These are phyloP conservation scores for Trypanosoma brucei DNA, from an alignment of 208 protist species.

Conservation along the genomic window DNA sequence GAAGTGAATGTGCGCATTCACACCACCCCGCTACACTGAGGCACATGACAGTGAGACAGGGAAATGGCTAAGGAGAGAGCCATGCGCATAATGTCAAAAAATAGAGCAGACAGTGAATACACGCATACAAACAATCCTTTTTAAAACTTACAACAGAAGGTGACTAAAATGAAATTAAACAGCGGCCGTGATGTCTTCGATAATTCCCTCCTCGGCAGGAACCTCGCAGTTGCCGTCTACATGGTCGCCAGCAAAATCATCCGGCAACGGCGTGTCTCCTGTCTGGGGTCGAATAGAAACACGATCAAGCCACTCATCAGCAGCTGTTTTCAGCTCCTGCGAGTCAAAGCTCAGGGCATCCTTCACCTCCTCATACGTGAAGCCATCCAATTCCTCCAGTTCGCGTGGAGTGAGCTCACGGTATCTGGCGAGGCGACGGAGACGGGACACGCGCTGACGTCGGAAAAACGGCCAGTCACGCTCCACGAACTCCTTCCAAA, in stretches of 20 bases:
- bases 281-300: slow-evolving; percentile 21
- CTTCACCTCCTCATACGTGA: slow-evolving; percentile 82
- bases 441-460: slow-evolving; percentile 59
- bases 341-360: slow-evolving; percentile 67
- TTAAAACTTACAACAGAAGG: no score
- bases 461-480: slow-evolving; percentile 88
- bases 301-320: slow-evolving; percentile 27
- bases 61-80: no score
- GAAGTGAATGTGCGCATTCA: no score
- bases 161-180: not conserved
- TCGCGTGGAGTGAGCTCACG: slow-evolving; percentile 78
- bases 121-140: no score
- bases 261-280: slow-evolving; percentile 23
- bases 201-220: slow-evolving; percentile 15
- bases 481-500: slow-evolving; percentile 85
- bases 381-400: slow-evolving; percentile 83
- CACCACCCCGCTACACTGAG: no score
- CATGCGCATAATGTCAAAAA: no score
- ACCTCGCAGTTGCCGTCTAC: slow-evolving; percentile 5
- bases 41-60: no score
- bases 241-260: slow-evolving; percentile 23
- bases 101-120: no score
- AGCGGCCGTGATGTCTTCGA: slow-evolving; percentile 22
- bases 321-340: slow-evolving; percentile 45
- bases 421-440: slow-evolving; percentile 55